Conservation (phyloP, 352 stramenopile species). For the Phytophthora foliorum region DNA sequence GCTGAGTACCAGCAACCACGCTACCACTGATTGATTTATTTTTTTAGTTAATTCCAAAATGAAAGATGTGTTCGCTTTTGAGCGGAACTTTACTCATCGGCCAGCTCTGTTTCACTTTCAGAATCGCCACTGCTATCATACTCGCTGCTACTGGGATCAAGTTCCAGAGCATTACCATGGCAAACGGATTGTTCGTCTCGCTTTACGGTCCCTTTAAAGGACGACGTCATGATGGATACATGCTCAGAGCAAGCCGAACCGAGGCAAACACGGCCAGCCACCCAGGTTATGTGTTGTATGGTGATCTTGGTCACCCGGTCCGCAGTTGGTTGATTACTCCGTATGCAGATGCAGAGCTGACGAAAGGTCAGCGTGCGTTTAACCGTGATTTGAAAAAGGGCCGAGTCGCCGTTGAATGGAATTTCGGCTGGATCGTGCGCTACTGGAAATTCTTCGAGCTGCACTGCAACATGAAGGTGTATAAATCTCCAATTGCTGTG, state of each 20-base stretch:
- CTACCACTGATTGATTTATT: neutral
- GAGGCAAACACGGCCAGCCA: neutral
- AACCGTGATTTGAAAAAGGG: constrained; percentile 7
- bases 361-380: neutral
- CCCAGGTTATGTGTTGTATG: neutral
- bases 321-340: constrained; percentile 3
- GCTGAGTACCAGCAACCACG: neutral
- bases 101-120: too few species aligned
- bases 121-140: neutral
- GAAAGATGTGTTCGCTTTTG: too few species aligned
- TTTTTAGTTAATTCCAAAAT: neutral
- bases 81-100: neutral
- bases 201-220: constrained; percentile 6
- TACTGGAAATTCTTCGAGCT: constrained; percentile 21
- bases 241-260: neutral
- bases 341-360: neutral
- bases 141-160: neutral
- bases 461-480: constrained; percentile 7
- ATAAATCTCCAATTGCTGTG: neutral
- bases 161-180: constrained; percentile 14
- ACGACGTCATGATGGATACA: constrained; percentile 5
- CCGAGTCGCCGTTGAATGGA: constrained; percentile 8
- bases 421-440: constrained; percentile 10
- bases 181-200: constrained; percentile 6
- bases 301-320: constrained; percentile 9